Evolutionary conservation across 495 filamentous ascomycete genomes (phyloP).

Genomic region (Gamarada debralockiae): DNA sequence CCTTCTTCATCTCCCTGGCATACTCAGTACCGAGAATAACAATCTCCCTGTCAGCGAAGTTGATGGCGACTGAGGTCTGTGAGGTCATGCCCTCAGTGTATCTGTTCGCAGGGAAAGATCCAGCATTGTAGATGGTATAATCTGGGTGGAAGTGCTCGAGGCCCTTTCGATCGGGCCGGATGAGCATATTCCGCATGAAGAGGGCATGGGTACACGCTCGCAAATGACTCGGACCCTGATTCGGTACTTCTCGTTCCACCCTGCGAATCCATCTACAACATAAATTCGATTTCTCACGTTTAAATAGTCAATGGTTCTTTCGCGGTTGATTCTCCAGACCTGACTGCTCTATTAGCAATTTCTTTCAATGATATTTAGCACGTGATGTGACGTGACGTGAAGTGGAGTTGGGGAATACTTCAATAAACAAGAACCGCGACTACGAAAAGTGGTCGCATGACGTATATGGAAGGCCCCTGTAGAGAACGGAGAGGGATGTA

Average conservation of each 20-base stretch:
- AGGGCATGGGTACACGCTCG: slow-evolving; percentile 96
- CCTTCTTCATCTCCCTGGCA: slow-evolving; percentile 99
- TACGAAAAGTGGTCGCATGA: too few relatives aligned
- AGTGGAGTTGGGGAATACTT: too few relatives aligned
- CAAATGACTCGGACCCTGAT: slow-evolving; percentile 98
- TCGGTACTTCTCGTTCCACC: slow-evolving; percentile 97
- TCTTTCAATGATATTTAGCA: not conserved
- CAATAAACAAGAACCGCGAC: slow-evolving; percentile 34
- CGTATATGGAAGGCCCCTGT: too few relatives aligned
- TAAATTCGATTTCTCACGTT: slow-evolving; percentile 99
- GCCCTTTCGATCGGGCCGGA: slow-evolving; percentile 84
- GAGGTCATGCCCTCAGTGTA: slow-evolving; percentile 99
- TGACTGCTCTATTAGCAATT: slow-evolving; percentile 34
- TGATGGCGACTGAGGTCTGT: slow-evolving; percentile 79
- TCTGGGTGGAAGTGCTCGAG: slow-evolving; percentile 96
- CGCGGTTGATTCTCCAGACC: slow-evolving; percentile 99
- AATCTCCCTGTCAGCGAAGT: slow-evolving; percentile 91
- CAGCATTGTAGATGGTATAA: slow-evolving; percentile 99
- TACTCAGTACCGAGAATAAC: slow-evolving; percentile 99
- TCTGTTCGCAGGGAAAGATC: slow-evolving; percentile 96
- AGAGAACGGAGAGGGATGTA: too few relatives aligned
- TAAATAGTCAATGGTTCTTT: slow-evolving; percentile 97
- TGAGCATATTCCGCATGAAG: slow-evolving; percentile 99
- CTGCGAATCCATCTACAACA: slow-evolving; percentile 94
- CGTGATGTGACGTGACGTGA: not conserved